A percentile compares a stretch with the other conserved stretches of the same genome.
Evolutionary conservation across 345 rosid species (phyloP).

Genomic region (Ceriops tagal): DNA sequence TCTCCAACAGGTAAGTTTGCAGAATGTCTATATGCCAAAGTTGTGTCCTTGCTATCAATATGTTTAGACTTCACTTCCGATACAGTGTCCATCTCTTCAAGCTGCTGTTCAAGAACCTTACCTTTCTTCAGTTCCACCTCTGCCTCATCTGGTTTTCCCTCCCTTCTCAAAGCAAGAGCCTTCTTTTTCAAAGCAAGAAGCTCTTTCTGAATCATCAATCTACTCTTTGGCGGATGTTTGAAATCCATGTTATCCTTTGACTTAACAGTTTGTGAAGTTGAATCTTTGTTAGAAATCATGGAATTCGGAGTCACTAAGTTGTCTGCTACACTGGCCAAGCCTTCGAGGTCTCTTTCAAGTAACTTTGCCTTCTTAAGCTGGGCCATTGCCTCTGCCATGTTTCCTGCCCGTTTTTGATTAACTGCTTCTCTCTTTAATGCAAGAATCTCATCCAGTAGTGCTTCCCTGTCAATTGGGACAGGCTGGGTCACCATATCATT

Average conservation of each 20-base stretch:
- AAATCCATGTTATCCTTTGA: conserved; percentile 25
- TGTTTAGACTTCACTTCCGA: conserved; percentile 32
- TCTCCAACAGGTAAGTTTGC: conserved; percentile 30
- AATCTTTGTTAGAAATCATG: conserved; percentile 1
- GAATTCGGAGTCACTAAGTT: neutral
- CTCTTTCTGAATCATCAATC: conserved; percentile 61
- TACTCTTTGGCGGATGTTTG: conserved; percentile 42
- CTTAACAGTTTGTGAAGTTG: conserved; percentile 21
- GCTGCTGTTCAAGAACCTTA: conserved; percentile 58
- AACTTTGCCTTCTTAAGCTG: conserved; percentile 68
- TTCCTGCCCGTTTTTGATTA: conserved; percentile 53
- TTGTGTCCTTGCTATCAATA: conserved; percentile 16
- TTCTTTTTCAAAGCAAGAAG: conserved; percentile 68
- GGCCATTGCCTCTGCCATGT: conserved; percentile 61
- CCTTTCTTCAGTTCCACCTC: conserved; percentile 71
- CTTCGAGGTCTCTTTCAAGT: conserved; percentile 58
- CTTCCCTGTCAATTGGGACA: conserved; percentile 37
- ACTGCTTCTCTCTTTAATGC: conserved; percentile 65
- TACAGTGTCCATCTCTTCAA: conserved; percentile 55
- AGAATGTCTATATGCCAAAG: conserved; percentile 24
- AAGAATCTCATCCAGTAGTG: conserved; percentile 44
- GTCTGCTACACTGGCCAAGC: conserved; percentile 22
- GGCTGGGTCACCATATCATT: conserved; percentile 25
- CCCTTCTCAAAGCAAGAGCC: conserved; percentile 72
- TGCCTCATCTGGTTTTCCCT: conserved; percentile 62